Percentiles rank a stretch among this genome's conserved stretches.
These are phyloP conservation scores for Botryotinia narcissicola DNA, from an alignment of 2,329 filamentous ascomycete species.

Conservation along the genomic window DNA sequence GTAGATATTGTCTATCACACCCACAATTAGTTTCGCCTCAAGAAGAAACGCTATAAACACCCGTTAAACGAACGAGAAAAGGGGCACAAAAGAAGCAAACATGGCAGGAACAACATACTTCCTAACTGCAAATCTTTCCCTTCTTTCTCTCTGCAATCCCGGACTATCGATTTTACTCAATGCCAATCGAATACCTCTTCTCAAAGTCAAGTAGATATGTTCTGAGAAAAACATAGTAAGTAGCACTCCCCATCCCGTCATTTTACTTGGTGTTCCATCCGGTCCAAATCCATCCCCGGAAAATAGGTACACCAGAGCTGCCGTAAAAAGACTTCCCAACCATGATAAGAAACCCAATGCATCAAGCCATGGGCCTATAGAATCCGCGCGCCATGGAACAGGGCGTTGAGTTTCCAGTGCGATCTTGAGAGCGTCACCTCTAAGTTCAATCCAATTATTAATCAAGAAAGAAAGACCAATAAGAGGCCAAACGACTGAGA, in stretches of 20 bases:
- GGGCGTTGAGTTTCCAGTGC: conserved; percentile 85
- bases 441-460: conserved; percentile 95
- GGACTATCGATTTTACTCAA: conserved; percentile 82
- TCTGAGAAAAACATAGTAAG: conserved; percentile 82
- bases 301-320: conserved; percentile 89
- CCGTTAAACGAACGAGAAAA: neutral
- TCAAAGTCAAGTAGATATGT: conserved; percentile 80
- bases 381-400: conserved; percentile 85
- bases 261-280: conserved; percentile 63
- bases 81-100: conserved; percentile 4
- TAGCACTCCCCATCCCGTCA: conserved; percentile 78
- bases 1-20: conserved; percentile 47
- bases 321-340: conserved; percentile 84
- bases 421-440: conserved; percentile 92
- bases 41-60: neutral
- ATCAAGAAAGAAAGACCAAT: conserved; percentile 83
- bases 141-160: conserved; percentile 79
- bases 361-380: conserved; percentile 89
- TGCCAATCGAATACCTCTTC: conserved; percentile 67
- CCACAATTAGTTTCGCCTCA: neutral
- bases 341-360: conserved; percentile 87
- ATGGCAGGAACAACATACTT: conserved; percentile 55
- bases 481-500: conserved; percentile 94
- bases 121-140: conserved; percentile 75
- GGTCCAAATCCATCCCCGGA: conserved; percentile 64